Evolutionary conservation across 2,329 filamentous ascomycete species (phyloP), one percentile per base, ranked within the genome.

Genomic region (Dothideomycetes sp.): DNA sequence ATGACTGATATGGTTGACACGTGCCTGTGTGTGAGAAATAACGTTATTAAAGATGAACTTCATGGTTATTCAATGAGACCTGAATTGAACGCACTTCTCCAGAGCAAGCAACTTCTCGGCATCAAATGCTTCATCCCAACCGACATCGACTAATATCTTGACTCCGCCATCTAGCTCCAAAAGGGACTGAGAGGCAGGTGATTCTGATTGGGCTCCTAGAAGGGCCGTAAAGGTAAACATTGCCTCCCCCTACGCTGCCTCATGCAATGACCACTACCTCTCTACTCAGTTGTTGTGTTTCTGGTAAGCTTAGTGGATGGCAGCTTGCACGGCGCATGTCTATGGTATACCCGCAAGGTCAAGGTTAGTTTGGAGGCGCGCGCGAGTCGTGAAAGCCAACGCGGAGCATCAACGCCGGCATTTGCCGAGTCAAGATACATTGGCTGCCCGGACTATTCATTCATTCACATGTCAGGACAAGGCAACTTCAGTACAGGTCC

Each of bases 161-260:
- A 98, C 82, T 43, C 89, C 91, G 48, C 89, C 89, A 66, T 98
- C 91, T 41, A 98, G 81, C 67, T 96, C 89, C 35, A 98, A 70
- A 27, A 98, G 76, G n/a, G 91, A 96, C 60, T 95, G 87, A 47
- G 87, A 93, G 32, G 89, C 88, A 43, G 79, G 72, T 34, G 86
- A 91, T 49, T 83, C 77, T 37, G 85, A 88, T 55, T 93, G 85
- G 45, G 91, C 89, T 58, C 91, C 91, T 51, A 94, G 80, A 42
- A 98, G 71, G 34, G 91, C 80, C 55, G 84, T 93, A 64, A 96
- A 95, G 49, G 83, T 94, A 70, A 98, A 96, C 91, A 98, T 98
- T 53, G 12, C 75, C 32, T 19, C n/a, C 33, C 33, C 11, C 31
- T 18, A 16, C 5, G 11, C 33, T 35, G 14, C 17, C 31, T 33